Evolutionary conservation across 331 rosid genomes (phyloP).

Genomic region (Malus hybrid): DNA sequence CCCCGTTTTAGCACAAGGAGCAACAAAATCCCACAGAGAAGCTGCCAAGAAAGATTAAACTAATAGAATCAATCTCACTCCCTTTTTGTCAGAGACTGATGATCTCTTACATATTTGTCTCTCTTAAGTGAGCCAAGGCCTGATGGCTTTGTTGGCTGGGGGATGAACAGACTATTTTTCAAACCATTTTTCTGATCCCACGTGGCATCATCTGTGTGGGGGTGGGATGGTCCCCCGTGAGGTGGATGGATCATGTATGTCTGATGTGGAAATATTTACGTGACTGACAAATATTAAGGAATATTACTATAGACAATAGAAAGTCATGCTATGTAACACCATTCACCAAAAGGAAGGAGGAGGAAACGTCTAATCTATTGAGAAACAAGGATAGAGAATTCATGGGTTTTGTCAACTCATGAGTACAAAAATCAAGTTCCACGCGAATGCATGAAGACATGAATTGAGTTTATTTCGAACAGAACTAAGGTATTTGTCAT

Average conservation of each 20-base stretch:
- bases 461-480: not conserved
- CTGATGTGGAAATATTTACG: not conserved
- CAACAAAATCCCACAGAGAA: not conserved
- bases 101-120: not conserved
- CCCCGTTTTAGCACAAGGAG: not conserved
- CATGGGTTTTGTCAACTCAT: not conserved
- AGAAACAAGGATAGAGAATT: not conserved
- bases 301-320: not conserved
- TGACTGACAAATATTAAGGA: not conserved
- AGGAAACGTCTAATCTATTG: not conserved
- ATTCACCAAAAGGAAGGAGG: not conserved
- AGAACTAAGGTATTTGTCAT: too few species aligned
- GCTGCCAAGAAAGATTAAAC: not conserved
- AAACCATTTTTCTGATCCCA: not conserved
- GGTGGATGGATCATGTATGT: not conserved
- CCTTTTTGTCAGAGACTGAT: not conserved
- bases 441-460: not conserved
- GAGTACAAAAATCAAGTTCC: not conserved
- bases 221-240: not conserved
- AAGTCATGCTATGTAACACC: not conserved
- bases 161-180: not conserved
- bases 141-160: not conserved
- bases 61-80: not conserved
- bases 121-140: not conserved
- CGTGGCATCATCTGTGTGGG: not conserved